Conservation (phyloP, 2,329 filamentous ascomycete species). For the Lasiodiplodia sp. region DNA sequence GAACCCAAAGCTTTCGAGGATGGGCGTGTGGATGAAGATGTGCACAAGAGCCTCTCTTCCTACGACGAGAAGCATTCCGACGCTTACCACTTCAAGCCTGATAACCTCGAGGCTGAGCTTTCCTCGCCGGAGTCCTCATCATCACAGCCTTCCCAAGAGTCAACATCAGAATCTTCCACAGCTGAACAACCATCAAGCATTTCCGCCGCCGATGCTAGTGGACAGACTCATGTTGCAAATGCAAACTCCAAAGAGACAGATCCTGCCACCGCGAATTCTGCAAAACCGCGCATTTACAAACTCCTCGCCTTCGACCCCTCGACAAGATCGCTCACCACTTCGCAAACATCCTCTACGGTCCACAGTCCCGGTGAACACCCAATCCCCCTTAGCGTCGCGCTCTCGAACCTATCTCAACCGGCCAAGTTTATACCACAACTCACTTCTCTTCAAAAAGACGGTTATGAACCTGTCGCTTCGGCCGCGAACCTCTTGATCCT, state of each 20-base stretch:
- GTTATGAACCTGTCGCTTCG: constrained; percentile 40
- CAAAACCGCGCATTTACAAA: constrained; percentile 34
- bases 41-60: constrained; percentile 24
- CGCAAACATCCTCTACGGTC: constrained; percentile 23
- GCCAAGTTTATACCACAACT: constrained; percentile 39
- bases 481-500: constrained; percentile 43
- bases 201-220: neutral
- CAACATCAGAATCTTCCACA: neutral
- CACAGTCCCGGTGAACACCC: constrained; percentile 30
- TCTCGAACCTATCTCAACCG: constrained; percentile 18
- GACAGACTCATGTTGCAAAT: neutral
- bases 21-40: constrained; percentile 17
- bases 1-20: neutral
- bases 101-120: constrained; percentile 24
- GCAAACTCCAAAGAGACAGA: neutral
- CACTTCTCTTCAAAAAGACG: constrained; percentile 28
- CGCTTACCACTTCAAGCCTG: constrained; percentile 22
- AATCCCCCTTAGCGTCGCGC: constrained; percentile 32
- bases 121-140: neutral
- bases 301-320: constrained; percentile 41
- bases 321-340: constrained; percentile 38
- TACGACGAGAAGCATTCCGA: constrained; percentile 13
- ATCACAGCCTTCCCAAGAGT: neutral
- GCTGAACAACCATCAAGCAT: neutral
- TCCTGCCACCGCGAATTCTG: neutral